These are phyloP conservation scores for Apiospora rasikravindrae DNA, from an alignment of 2,329 filamentous ascomycete species.

Conservation along the genomic window DNA sequence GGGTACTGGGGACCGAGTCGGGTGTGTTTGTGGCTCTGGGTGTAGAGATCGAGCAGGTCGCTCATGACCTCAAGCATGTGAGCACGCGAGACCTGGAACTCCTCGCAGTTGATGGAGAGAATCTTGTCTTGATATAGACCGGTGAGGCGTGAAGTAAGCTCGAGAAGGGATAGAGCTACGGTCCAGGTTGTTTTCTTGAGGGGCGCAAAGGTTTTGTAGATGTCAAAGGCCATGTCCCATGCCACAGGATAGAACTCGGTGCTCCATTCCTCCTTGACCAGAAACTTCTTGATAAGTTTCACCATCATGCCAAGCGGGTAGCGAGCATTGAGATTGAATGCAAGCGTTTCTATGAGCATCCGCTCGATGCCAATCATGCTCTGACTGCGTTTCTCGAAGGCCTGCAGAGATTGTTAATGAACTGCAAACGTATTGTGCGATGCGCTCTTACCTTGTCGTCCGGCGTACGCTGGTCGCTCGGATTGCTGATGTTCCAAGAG, in stretches of 20 bases:
- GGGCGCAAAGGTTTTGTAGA: constrained; percentile 92
- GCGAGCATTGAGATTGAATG: constrained; percentile 91
- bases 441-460: constrained; percentile 74
- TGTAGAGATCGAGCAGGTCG: constrained; percentile 91
- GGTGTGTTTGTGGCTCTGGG: constrained; percentile 77
- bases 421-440: background rate
- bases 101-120: constrained; percentile 53
- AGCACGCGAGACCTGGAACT: constrained; percentile 52
- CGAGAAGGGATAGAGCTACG: constrained; percentile 81
- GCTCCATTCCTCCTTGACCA: constrained; percentile 52
- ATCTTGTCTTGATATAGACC: constrained; percentile 58
- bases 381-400: constrained; percentile 80
- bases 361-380: constrained; percentile 89
- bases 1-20: constrained; percentile 75
- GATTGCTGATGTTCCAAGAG: constrained; percentile 81
- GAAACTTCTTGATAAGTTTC: constrained; percentile 72
- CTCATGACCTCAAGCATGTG: constrained; percentile 76
- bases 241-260: constrained; percentile 66
- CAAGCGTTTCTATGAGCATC: constrained; percentile 88
- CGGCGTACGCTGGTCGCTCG: constrained; percentile 69
- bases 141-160: constrained; percentile 76
- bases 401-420: constrained; percentile 49
- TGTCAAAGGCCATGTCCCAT: constrained; percentile 83
- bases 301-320: constrained; percentile 85
- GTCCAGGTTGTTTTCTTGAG: constrained; percentile 89